These are phyloP conservation scores for Arachis hypogaea DNA, from an alignment of 306 rosid species.

Conservation along the genomic window DNA sequence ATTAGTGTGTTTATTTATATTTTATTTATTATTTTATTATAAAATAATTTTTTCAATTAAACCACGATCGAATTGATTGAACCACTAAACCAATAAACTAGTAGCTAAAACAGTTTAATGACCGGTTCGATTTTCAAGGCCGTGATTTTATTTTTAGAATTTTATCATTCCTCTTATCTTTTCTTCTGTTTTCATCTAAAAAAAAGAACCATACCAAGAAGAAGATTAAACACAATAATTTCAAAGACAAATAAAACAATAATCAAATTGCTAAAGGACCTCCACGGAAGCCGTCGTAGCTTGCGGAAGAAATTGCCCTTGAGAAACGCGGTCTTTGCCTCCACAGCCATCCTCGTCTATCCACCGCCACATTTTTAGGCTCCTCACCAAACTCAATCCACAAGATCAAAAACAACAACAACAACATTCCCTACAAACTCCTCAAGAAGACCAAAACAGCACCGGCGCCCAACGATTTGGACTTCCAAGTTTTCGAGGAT, in stretches of 20 bases:
- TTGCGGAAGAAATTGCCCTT: constrained; percentile 62
- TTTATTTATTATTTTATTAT: too few species aligned
- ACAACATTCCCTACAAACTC: constrained; percentile 53
- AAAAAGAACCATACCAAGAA: background rate
- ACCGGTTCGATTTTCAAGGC: too few species aligned
- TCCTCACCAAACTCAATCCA: constrained; percentile 69
- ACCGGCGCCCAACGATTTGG: background rate
- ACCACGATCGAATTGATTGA: too few species aligned
- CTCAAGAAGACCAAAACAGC: constrained; percentile 49
- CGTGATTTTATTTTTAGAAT: too few species aligned
- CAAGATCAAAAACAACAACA: constrained; percentile 40
- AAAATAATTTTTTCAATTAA: too few species aligned
- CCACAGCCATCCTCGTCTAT: constrained; percentile 62
- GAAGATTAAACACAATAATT: constrained; percentile 52
- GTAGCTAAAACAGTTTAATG: too few species aligned
- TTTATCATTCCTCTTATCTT: background rate
- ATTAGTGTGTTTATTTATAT: too few species aligned
- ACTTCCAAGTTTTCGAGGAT: background rate
- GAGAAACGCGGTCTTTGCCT: constrained; percentile 50
- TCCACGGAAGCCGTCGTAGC: constrained; percentile 51
- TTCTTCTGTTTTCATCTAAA: background rate
- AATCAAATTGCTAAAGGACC: constrained; percentile 53
- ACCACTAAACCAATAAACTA: too few species aligned
- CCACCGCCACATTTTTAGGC: constrained; percentile 74
- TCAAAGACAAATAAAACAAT: constrained; percentile 68